Evolutionary conservation across 305 asterid genomes (phyloP), one percentile per base, ranked within the genome.

Genomic region (Fraxinus sp.): DNA sequence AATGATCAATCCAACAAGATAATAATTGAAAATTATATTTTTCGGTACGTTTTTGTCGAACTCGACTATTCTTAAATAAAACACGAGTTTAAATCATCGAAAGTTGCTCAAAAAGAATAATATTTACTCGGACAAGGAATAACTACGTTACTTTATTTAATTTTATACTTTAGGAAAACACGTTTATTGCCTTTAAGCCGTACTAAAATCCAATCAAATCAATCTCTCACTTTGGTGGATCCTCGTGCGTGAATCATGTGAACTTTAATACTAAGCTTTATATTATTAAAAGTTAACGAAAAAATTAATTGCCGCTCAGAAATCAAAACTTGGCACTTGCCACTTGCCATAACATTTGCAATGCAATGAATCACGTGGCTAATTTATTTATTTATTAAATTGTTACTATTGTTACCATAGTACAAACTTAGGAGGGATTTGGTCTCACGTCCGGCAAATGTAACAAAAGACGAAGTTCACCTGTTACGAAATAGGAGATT

Each of bases 111-210:
- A 26, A 20, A 70, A 75, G 14, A 74, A 64, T 37, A 22, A 76
- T 37, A 62, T 76, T 85, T 83, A 57, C 83, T 83, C 44, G 93
- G 89, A 87, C 85, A 0, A 52, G 16, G 85, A 55, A 76, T 75
- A 66, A 77, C 89, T 87, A 90, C 88, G 87, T 88, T 59, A 82
- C 83, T 79, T 9, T 32, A 79, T 71, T 20, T 22, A 52, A 83
- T 80, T 24, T 76, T 52, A 76, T 35, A 39, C 55, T 1, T 0
- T 46, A 24, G 68, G 68, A 62, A 81, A 86, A 81, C 85, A 80
- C 84, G 77, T 71, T 28, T 71, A 59, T 81, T 74, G 80, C 80
- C 80, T 77, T 81, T 74, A 57, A 74, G 80, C 75, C 20, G 82
- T 76, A 77, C 36, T 3, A 26, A 26, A 26, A 26, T 11, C 16